Evolutionary conservation across 805 yeast genomes (phyloP).

Genomic region (Metschnikowia kofuensis): DNA sequence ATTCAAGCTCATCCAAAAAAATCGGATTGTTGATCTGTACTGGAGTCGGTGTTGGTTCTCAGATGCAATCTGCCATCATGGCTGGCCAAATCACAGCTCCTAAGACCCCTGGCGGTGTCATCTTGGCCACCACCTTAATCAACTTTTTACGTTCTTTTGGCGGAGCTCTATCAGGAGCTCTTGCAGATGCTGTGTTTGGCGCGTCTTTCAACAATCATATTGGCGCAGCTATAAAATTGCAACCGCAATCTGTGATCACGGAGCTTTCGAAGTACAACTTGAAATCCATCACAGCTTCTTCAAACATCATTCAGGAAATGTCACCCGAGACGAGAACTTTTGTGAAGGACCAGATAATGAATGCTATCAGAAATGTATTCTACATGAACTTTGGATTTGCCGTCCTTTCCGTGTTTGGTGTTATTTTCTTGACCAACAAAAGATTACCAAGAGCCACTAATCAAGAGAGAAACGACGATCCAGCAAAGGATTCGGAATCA

Average conservation of each 20-base stretch:
- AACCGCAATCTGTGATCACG: constrained; percentile 15
- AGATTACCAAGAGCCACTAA: constrained; percentile 31
- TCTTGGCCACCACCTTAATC: constrained; percentile 46
- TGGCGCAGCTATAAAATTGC: constrained; percentile 6
- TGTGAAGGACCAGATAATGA: constrained; percentile 31
- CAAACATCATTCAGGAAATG: constrained; percentile 17
- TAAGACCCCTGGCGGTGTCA: constrained; percentile 46
- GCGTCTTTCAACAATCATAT: constrained; percentile 19
- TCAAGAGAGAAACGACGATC: constrained; percentile 14
- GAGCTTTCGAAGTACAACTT: constrained; percentile 20
- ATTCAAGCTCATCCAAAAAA: constrained; percentile 33
- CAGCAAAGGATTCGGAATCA: background rate
- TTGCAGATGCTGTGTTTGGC: constrained; percentile 42
- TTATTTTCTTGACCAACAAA: constrained; percentile 40
- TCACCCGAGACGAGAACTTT: constrained; percentile 20
- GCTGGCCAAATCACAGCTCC: constrained; percentile 51
- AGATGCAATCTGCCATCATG: constrained; percentile 44
- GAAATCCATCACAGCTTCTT: constrained; percentile 14
- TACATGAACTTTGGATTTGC: constrained; percentile 40
- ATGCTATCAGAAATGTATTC: constrained; percentile 38
- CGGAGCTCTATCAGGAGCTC: constrained; percentile 42
- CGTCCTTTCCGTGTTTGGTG: constrained; percentile 26
- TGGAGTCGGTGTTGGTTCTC: constrained; percentile 49
- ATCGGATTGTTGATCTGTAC: constrained; percentile 46
- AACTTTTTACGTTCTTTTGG: constrained; percentile 46